Conservation (phyloP, 768 basidiomycete species). For the Strobilomyces confusus region DNA sequence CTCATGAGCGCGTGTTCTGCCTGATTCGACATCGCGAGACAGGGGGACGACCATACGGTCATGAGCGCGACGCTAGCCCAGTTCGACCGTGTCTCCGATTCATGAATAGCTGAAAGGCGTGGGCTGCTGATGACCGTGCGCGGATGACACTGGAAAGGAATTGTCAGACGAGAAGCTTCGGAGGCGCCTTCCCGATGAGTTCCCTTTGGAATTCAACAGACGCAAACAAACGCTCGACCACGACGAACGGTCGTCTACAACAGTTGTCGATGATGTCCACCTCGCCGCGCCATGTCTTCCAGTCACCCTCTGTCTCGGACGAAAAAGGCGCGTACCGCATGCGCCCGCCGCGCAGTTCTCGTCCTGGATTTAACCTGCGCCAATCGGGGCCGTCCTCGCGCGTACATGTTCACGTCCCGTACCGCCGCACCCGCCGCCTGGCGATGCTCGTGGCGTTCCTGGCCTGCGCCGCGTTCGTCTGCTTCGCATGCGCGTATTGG, state of each 20-base stretch:
- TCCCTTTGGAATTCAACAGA: constrained; percentile 13
- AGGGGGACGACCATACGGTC: too few relatives aligned
- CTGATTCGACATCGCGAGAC: too few relatives aligned
- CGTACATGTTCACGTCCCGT: constrained; percentile 9
- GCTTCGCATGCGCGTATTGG: constrained; percentile 61
- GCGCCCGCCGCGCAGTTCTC: constrained; percentile 39
- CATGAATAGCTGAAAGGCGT: too few relatives aligned
- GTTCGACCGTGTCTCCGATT: too few relatives aligned
- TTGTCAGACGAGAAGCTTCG: too few relatives aligned
- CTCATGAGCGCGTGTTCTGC: too few relatives aligned
- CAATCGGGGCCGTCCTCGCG: constrained; percentile 9
- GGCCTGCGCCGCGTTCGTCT: constrained; percentile 44
- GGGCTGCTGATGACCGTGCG: too few relatives aligned
- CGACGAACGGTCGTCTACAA: too few relatives aligned
- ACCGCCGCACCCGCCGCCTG: constrained; percentile 33
- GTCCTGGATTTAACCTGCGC: constrained; percentile 17
- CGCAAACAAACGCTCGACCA: constrained; percentile 9
- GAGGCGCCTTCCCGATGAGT: too few relatives aligned
- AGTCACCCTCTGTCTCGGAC: constrained; percentile 60
- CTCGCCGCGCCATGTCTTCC: constrained; percentile 21
- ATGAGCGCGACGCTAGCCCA: too few relatives aligned
- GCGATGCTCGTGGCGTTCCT: constrained; percentile 46
- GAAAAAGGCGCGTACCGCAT: constrained; percentile 68
- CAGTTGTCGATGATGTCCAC: constrained; percentile 1
- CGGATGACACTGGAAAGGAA: too few relatives aligned